Base-by-base conservation (phyloP, 2,329 filamentous ascomycete genomes). In the Lasiodiplodia theobromae region DNA sequence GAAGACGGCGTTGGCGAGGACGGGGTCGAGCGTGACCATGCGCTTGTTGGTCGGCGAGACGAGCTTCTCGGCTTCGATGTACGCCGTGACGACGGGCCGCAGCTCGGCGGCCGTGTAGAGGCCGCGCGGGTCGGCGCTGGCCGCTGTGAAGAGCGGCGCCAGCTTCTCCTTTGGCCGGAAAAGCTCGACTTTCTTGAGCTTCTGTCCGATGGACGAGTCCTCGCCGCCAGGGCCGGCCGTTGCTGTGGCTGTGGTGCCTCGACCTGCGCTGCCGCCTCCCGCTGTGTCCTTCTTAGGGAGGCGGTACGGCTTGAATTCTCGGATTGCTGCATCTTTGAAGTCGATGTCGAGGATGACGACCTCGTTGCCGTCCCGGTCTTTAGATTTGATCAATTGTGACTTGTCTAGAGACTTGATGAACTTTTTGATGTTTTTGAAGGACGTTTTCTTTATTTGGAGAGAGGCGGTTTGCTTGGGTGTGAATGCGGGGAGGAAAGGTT, bases 351-450 rank as follows among this genome's bases (percentile, higher is more conserved):
- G 71, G 62, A 92, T 86, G 12, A 89, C 84, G 0, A 87, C 88
- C 74, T 91, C 89, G 44, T 88, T 86, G 4, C 88, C 87, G 70
- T 86, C 87, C 44, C 87, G 84, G 62, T 91, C 89, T 75, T 91
- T 91, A 56, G 84, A 85, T 73, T 89, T 90, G 72, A 90, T 77
- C n/a, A 91, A 80, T 21, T 82, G 76, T 58, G 87, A 81, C 76
- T 91, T 91, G 76, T 91, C 89, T 11, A 92, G 81, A 66, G 86
- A 82, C 73, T 91, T 91, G 78, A 91, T 86, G 75, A 91, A 91
- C 72, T 90, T 91, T 74, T 88, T 89, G 69, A 89, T 85, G 70
- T 87, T 91, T 79, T 91, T 91, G 87, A 87, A 91, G 70, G 86
- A 89, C 3, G 88, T 89, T 78, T 91, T 91, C 74, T 91, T 91